Evolutionary conservation across 768 basidiomycete genomes (phyloP), one percentile per base, ranked within the genome.

Genomic region (Clitopilus passeckerianus): DNA sequence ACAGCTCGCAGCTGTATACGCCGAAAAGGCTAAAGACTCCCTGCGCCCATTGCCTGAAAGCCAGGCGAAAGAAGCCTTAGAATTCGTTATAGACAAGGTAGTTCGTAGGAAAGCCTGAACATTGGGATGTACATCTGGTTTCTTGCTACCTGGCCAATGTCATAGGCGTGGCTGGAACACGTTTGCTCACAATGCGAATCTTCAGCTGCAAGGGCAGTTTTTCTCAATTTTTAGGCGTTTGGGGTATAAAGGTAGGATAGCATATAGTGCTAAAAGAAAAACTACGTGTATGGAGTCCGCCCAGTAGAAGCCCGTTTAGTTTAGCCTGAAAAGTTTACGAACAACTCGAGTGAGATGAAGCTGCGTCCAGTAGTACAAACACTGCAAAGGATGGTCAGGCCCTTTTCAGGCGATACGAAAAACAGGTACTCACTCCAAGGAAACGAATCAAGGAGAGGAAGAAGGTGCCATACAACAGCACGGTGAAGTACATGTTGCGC

Each of bases 21-120:
- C 91, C 0, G 79, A 84, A 37, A 87, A 86, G 67, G 95, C 95
- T 16, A 80, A 83, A 35, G 85, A 89, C 60, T 82, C 83, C 14
- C 76, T 97, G 16, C 73, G 71, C 33, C 70, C 79, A 6, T 78
- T 98, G 57, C 95, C 95, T 5, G 87, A 90, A 61, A 91, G 89
- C 65, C 89, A 91, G 60, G 86, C 91, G 30, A 86, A 85, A 70
- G 74, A 77, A 24, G 93, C 90, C n/a, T 72, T 98, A 59, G 85
- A 89, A 50, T 18, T 18, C 5, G 18, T 50, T 2, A n/a, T 50
- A 4, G 46, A 50, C 18, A 50, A 50, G 20, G 46, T 50, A 3
- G 46, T 50, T 20, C 46, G 18, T 23, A 50, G 46, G 18, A 50
- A 50, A 18, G 12, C 46, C 12, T 50, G 20, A 18, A 5, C 22